Evolutionary conservation across 2,329 filamentous ascomycete species (phyloP), one percentile per base, ranked within the genome.

Genomic region (Botryotinia calthae): DNA sequence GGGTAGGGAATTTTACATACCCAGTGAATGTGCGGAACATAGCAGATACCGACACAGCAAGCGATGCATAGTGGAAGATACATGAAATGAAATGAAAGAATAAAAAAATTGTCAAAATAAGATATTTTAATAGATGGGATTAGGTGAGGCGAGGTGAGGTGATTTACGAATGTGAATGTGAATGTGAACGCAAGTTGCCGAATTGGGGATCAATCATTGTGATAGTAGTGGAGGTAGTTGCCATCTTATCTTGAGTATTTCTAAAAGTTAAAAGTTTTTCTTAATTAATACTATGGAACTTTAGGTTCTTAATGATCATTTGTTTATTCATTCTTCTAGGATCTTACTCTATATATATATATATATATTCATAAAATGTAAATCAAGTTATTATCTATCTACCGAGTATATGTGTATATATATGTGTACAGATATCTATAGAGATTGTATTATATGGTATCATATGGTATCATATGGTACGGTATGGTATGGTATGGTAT

Each of bases 31-130:
- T 51, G 63, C 20, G 14, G 46, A 40, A 34, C 46, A 51, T 46
- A 40, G 34, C 28, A 28, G 22, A 37, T 34, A 65, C n/a, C 25
- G 64, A 67, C 46, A 34, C 63, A 37, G 44, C 34, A 67, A 67
- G 64, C 44, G 46, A 42, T 67, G 64, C 64, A 67, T 46, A 67
- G 64, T 12, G 64, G 64, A 67, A 66, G 44, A 51, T 51, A 40
- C 18, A 67, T 67, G 64, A 67, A 67, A 54, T 31, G 64, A 54
- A 67, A 66, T 42, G 46, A 67, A 67, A 54, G 46, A 67, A 37
- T 34, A 67, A 67, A 67, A 67, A 67, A 67, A 66, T 66, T 67
- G 46, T 67, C 64, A 67, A 67, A 67, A 67, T 40, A 14, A 28
- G 18, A 18, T 18, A 4, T 42, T 42, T 42, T 25, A 20, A 42